phyloP scores from a whole-genome alignment of 768 basidiomycete genomes.

The Suillus bovinus region DNA sequence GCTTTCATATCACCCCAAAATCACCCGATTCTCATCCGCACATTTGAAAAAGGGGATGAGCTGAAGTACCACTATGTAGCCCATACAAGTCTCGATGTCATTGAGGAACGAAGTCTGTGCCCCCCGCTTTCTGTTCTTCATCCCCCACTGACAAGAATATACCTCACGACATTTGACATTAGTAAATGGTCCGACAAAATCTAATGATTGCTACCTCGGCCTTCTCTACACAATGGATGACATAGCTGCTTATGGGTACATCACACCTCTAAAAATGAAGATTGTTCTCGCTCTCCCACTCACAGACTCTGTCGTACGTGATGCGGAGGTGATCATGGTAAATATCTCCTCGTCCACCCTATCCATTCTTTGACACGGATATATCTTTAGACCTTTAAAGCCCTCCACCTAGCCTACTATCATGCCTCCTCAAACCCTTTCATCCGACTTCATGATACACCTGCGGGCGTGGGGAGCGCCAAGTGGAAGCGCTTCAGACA shows the following conservation, averaged over 20 bases:
- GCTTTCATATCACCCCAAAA: conserved; percentile 87
- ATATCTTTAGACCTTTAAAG: conserved; percentile 72
- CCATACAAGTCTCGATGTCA: conserved; percentile 86
- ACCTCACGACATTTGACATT: not conserved
- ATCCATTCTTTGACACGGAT: not conserved
- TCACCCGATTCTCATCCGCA: conserved; percentile 73
- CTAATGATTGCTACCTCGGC: conserved; percentile 80
- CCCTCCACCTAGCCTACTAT: conserved; percentile 87
- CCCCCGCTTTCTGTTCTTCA: conserved; percentile 4
- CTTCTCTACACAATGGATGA: conserved; percentile 91
- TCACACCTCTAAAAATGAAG: conserved; percentile 86
- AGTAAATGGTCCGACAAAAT: conserved; percentile 51
- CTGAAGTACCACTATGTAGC: conserved; percentile 92
- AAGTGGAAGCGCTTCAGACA: conserved; percentile 71
- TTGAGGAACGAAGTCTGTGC: conserved; percentile 84
- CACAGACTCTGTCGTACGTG: conserved; percentile 79
- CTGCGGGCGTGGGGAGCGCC: conserved; percentile 57
- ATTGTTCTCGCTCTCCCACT: conserved; percentile 80
- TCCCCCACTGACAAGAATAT: not conserved
- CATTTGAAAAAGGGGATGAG: conserved; percentile 60
- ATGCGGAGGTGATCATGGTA: conserved; percentile 79
- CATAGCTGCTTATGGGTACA: conserved; percentile 89
- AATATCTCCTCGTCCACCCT: not conserved
- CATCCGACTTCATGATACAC: conserved; percentile 57
- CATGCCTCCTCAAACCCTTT: conserved; percentile 85